Evolutionary conservation across 2,329 filamentous ascomycete genomes (phyloP).

Genomic region (Stemphylium lycopersici): DNA sequence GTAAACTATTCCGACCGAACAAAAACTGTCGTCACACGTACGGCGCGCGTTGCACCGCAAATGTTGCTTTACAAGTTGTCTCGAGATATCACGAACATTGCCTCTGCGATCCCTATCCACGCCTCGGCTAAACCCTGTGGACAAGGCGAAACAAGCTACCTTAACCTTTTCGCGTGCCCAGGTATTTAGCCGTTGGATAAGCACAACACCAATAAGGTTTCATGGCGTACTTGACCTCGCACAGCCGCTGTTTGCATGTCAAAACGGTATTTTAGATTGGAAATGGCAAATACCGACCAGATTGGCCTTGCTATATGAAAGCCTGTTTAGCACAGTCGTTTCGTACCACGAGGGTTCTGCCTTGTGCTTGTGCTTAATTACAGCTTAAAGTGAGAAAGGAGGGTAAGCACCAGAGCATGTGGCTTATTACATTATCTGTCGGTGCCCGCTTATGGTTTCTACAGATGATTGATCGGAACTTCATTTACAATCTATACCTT

Average conservation of each 20-base stretch:
- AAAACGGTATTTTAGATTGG: no score
- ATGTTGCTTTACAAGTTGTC: no score
- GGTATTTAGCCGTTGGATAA: constrained; percentile 3
- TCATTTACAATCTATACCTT: no score
- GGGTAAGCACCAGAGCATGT: not conserved
- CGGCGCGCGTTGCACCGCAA: no score
- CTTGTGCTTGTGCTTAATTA: not conserved
- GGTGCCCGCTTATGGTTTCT: not conserved
- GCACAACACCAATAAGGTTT: constrained; percentile 8
- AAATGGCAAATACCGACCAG: not conserved
- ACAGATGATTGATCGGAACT: no score
- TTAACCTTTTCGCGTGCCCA: not conserved
- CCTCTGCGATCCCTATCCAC: no score
- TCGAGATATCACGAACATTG: no score
- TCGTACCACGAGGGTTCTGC: not conserved
- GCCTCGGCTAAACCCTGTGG: no score
- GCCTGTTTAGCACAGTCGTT: not conserved
- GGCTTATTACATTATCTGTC: not conserved
- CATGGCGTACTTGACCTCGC: constrained; percentile 14
- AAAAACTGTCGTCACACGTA: no score
- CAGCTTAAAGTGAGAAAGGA: not conserved
- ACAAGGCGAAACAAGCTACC: not conserved
- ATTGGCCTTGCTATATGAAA: not conserved
- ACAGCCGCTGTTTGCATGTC: not conserved
- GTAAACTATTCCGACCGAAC: no score